Base-by-base conservation (phyloP, 2,329 filamentous ascomycete species). In the Escovopsis sp. region DNA sequence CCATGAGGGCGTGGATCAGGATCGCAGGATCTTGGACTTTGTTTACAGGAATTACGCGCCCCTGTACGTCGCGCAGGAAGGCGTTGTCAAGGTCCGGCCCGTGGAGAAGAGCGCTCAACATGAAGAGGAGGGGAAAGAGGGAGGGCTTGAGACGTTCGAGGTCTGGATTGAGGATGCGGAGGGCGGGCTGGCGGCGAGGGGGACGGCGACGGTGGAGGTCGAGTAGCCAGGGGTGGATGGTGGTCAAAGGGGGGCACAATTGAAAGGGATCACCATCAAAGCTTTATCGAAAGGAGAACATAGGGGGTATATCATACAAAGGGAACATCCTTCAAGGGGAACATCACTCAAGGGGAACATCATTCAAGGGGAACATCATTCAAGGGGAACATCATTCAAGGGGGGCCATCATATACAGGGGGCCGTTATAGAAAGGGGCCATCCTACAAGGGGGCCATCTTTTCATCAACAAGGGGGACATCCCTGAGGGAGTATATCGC, bases 41-140 rank as follows among this genome's bases (percentile, higher is more conserved):
- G 67, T 79, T 35, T 96, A 96, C 55, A 72, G 75, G 34, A 94
- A 94, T 52, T 55, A 92, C 18, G 73, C 79, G 9, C 87, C 88
- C 12, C 60, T 96, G 15, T 92, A 85, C 53, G 82, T 76, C 21
- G 65, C 70, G 30, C 79, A 90, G 54, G 55, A 68, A 34, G 63
- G 93, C 56, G 72, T 56, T 21, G 65, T 94, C 4, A 88, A 83
- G 47, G 68, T 79, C 12, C 67, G 70, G 41, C 62, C 55, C 38
- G 60, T 50, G 10, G 42, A 56, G 34, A n/a, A n/a, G n/a, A n/a
- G 55, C 55, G n/a, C 57, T 46, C 55, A n/a, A n/a, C n/a, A n/a
- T n/a, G n/a, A n/a, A n/a, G 53, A 38, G 47, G 60, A 44, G 58
- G 39, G 63, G 53, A 57, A 56, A 52, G 36, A 54, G 61, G 58